These are phyloP conservation scores for Rhodotorula graminis DNA, from an alignment of 768 basidiomycete genomes.

Conservation along the genomic window DNA sequence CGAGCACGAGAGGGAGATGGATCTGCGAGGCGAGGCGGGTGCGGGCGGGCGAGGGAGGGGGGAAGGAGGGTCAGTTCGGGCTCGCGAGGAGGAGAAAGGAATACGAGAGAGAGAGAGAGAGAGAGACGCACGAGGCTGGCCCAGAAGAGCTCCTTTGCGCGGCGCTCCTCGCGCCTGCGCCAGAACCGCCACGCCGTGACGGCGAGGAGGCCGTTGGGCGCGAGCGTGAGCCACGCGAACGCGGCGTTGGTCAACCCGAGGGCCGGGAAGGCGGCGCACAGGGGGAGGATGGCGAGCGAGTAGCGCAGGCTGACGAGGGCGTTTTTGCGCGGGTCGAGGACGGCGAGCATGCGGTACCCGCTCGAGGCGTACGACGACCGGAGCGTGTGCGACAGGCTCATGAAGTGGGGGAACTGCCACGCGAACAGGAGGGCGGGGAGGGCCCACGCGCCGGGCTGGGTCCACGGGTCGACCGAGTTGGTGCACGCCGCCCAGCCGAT, in stretches of 20 bases:
- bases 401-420: slow-evolving; percentile 99
- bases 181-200: slow-evolving; percentile 71
- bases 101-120: slow-evolving; percentile 44
- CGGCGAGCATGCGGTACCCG: slow-evolving; percentile 88
- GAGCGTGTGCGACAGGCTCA: slow-evolving; percentile 79
- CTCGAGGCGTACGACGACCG: slow-evolving; percentile 84
- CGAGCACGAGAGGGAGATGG: slow-evolving; percentile 65
- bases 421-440: slow-evolving; percentile 81
- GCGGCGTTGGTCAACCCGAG: slow-evolving; percentile 88
- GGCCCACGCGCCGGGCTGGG: slow-evolving; percentile 57
- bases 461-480: slow-evolving; percentile 74
- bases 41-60: too few species aligned
- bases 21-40: background rate
- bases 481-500: slow-evolving; percentile 99
- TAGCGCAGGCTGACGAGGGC: slow-evolving; percentile 80
- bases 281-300: slow-evolving; percentile 65
- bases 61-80: too few species aligned
- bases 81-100: too few species aligned
- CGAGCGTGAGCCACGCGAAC: slow-evolving; percentile 70
- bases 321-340: slow-evolving; percentile 71
- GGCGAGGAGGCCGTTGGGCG: slow-evolving; percentile 69
- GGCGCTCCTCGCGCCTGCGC: slow-evolving; percentile 52
- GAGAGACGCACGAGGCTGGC: slow-evolving; percentile 76
- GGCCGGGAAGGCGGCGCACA: slow-evolving; percentile 77
- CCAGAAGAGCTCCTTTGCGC: slow-evolving; percentile 65